A percentile compares a stretch with the other conserved stretches of the same genome.
Evolutionary conservation across 768 basidiomycete genomes (phyloP).

Genomic region (Suillus subalutaceus): DNA sequence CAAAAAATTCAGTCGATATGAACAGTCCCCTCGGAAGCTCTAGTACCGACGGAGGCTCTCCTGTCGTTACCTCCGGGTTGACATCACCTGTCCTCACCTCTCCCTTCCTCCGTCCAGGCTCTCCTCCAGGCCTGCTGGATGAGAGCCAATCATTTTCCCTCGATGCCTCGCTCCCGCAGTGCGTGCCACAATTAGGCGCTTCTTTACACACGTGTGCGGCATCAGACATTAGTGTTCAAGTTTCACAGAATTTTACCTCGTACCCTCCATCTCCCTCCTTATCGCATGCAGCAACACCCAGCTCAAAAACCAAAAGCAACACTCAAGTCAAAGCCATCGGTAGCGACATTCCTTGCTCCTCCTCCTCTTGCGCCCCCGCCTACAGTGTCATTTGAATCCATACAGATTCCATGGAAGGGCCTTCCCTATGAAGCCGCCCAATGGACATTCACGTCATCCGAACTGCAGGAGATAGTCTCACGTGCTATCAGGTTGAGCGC

Average conservation of each 20-base stretch:
- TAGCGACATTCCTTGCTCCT: constrained; percentile 30
- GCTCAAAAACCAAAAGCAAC: constrained; percentile 15
- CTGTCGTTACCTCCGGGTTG: not conserved
- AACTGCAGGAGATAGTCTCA: constrained; percentile 72
- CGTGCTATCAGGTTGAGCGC: constrained; percentile 71
- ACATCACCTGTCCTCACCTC: constrained; percentile 11
- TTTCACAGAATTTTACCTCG: not conserved
- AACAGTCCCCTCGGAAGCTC: constrained; percentile 10
- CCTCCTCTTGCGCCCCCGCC: constrained; percentile 50
- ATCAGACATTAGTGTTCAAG: constrained; percentile 21
- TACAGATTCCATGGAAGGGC: constrained; percentile 65
- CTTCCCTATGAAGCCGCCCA: constrained; percentile 72
- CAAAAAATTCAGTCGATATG: constrained; percentile 20
- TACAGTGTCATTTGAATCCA: constrained; percentile 56
- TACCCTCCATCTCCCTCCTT: constrained; percentile 12
- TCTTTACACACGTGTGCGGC: not conserved
- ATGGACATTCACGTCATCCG: constrained; percentile 54
- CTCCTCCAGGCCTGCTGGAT: constrained; percentile 6
- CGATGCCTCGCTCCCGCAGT: constrained; percentile 13
- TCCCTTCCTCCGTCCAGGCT: constrained; percentile 3
- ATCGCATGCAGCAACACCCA: constrained; percentile 18
- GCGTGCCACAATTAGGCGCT: not conserved
- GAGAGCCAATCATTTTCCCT: constrained; percentile 8
- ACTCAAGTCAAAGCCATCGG: constrained; percentile 1
- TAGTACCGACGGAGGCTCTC: constrained; percentile 13